These are phyloP conservation scores for Spatholobus suberectus DNA, from an alignment of 306 rosid species.

Conservation along the genomic window DNA sequence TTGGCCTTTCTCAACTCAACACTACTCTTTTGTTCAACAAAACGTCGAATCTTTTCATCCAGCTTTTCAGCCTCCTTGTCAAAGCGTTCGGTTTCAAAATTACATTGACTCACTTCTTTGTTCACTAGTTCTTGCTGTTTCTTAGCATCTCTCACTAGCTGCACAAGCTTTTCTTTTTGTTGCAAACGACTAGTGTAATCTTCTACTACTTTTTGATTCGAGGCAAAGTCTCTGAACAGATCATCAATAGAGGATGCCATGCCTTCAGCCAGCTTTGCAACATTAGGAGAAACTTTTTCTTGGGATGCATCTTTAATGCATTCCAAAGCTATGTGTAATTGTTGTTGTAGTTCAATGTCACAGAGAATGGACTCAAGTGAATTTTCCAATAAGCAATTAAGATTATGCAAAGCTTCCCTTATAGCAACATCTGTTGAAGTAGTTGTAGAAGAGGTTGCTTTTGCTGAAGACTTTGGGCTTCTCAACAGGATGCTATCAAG, in stretches of 20 bases:
- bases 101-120: slow-evolving; percentile 1
- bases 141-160: not conserved
- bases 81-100: not conserved
- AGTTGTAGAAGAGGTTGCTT: not conserved
- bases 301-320: slow-evolving; percentile 6
- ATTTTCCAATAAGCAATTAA: slow-evolving; percentile 18
- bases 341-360: slow-evolving; percentile 20
- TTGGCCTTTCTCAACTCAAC: not conserved
- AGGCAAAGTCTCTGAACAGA: slow-evolving; percentile 5
- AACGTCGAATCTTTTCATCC: slow-evolving; percentile 24
- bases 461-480: not conserved
- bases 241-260: slow-evolving; percentile 8
- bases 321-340: slow-evolving; percentile 24
- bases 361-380: slow-evolving; percentile 14
- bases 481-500: slow-evolving; percentile 33
- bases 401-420: slow-evolving; percentile 23
- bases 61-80: slow-evolving; percentile 16
- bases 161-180: slow-evolving; percentile 14
- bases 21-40: not conserved
- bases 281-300: slow-evolving; percentile 13
- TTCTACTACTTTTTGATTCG: slow-evolving; percentile 30
- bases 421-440: not conserved
- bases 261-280: slow-evolving; percentile 15
- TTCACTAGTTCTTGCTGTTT: not conserved
- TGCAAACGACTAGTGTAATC: slow-evolving; percentile 24